Evolutionary conservation across 495 filamentous ascomycete species (phyloP), one percentile per base, ranked within the genome.

Genomic region (Tuber microsphaerosporum): DNA sequence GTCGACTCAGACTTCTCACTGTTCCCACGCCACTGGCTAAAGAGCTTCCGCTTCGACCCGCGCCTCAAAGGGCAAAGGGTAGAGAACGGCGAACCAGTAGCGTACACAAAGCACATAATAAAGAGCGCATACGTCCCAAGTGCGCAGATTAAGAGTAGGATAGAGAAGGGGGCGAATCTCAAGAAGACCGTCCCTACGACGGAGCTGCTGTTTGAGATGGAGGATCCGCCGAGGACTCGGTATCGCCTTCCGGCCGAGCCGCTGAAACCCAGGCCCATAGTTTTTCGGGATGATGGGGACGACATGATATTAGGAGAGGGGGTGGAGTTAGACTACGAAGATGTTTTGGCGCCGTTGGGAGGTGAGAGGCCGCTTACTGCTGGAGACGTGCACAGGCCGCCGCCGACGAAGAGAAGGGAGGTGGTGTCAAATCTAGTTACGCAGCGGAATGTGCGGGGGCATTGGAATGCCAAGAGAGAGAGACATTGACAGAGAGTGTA

Each of bases 11-110:
- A 97, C 72, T 92, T 90, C 1, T 89, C 90, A 31, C 86, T 91
- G 82, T 97, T 97, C 80, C 95, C 95, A 0, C 88, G 93, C 69
- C 86, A 94, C 74, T 99, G 94, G 95, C 85, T 99, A 43, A 96
- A 97, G 86, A 90, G 92, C 70, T 89, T 97, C 83, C 89, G 95
- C 31, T 97, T 94, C 94, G 87, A 90, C 16, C 97, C 96, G 81
- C 94, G 94, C 20, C 92, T 92, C 84, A 94, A 94, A 82, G 72
- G 42, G 6, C 91, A 91, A 73, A 86, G 87, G 9, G 84, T 97
- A 39, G 93, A 94, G 3, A 97, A 90, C 78, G 95, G 95, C 0
- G 91, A 92, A 74, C 93, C 90, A 84, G 90, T 98, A 44, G 89
- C 88, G 0, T 94, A 91, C 80, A 77, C 97, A 37, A 97, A 90